A percentile compares a stretch with the other conserved stretches of the same genome.
phyloP scores from a whole-genome alignment of 2,329 filamentous ascomycete genomes.

The Geoglossum cookeanum region DNA sequence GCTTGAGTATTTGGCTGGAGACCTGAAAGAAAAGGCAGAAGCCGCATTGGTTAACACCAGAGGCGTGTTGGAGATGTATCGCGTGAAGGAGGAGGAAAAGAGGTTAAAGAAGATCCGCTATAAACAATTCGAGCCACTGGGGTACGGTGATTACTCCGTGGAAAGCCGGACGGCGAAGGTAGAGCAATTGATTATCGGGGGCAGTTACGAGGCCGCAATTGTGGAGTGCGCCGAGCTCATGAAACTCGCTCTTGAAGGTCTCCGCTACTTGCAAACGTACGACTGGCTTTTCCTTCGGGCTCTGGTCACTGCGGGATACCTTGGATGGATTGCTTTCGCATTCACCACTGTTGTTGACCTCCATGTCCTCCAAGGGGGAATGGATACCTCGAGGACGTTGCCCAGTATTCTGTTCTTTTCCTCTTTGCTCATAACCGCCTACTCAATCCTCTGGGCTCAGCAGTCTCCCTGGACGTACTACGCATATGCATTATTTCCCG shows the following conservation, averaged over 20 bases:
- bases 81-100: conserved; percentile 79
- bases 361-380: conserved; percentile 59
- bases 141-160: conserved; percentile 40
- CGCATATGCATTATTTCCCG: conserved; percentile 75
- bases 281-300: conserved; percentile 92
- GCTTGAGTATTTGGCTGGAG: conserved; percentile 57
- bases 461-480: conserved; percentile 74
- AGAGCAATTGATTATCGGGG: conserved; percentile 42
- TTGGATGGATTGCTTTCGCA: conserved; percentile 91
- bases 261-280: conserved; percentile 92
- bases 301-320: conserved; percentile 72
- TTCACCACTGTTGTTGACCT: conserved; percentile 74
- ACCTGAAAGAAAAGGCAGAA: conserved; percentile 57
- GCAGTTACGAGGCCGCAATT: conserved; percentile 58
- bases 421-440: conserved; percentile 55
- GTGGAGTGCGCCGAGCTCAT: conserved; percentile 59
- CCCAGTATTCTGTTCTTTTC: conserved; percentile 48
- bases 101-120: conserved; percentile 57
- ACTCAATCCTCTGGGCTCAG: conserved; percentile 61
- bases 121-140: conserved; percentile 53
- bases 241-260: conserved; percentile 54
- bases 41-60: conserved; percentile 70
- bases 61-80: conserved; percentile 87
- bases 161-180: conserved; percentile 50
- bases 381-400: conserved; percentile 42